Base-by-base conservation (phyloP, 208 protist genomes). In the Giardia duodenalis region DNA sequence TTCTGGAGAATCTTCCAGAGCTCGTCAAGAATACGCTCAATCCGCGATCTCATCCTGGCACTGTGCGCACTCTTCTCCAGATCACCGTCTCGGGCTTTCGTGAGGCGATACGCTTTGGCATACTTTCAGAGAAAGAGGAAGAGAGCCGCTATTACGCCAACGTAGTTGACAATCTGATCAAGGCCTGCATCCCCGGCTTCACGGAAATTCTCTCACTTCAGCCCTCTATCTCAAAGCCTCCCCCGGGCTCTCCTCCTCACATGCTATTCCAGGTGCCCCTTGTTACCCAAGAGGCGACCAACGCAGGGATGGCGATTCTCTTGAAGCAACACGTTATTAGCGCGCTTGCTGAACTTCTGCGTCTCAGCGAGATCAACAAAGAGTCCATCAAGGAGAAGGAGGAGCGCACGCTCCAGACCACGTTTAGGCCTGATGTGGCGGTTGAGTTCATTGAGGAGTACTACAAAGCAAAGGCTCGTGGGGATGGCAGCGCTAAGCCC, bases 371-470 rank as follows among this genome's bases (percentile, higher is more conserved):
- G 86, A 89, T 10, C 86, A 44, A 19, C 44, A 46, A 46, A 19
- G 86, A 89, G 86, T 4, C 86, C 86, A 89, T 89, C 4, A 89
- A 89, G 86, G 86, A 89, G 4, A 89, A 89, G 86, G 86, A 89
- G 42, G 42, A 10, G 44, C 86, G 4, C 4, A 10, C 42, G 3
- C 42, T 89, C 4, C 4, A 89, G 22, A 89, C 22, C 4, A 19
- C 4, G 44, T 89, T 89, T 45, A 89, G 42, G 44, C 86, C 86
- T 46, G 86, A 89, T 46, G 4, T 46, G 42, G 86, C 86, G 4
- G 42, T 89, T 46, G 4, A 46, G 4, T 89, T 46, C 42, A 45
- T 89, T 3, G 42, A 10, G 4, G 86, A 46, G 4, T 89, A 89
- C 44, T 89, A 89, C 44, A 46, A 3, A 19, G 42, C 86, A 45